These are phyloP conservation scores for Rhizopus stolonifer DNA, from an alignment of 371 early-diverging fungal genomes.

Conservation along the genomic window DNA sequence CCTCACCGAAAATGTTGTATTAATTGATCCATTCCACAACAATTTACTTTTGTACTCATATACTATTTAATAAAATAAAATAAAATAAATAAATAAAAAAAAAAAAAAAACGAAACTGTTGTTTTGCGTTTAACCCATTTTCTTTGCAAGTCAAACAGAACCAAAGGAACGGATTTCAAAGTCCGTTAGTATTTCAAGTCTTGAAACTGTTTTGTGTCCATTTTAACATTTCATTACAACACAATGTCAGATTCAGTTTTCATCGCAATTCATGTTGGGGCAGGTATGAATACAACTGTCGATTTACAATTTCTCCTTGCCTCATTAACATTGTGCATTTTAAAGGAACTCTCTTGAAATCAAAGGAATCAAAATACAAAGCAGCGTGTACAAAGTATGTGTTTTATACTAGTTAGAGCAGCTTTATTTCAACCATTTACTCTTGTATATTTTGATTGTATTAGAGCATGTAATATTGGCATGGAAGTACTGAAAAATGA, in stretches of 20 bases:
- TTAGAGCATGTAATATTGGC: constrained; percentile 36
- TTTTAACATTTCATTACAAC: no score
- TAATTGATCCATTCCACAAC: no score
- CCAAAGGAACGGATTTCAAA: no score
- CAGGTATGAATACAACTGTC: constrained; percentile 33
- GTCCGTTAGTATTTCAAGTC: no score
- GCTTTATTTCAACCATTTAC: neutral
- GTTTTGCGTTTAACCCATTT: no score
- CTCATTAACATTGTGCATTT: neutral
- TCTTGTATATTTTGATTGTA: neutral
- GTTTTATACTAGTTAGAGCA: neutral
- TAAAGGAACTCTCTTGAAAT: constrained; percentile 33
- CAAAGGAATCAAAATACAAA: constrained; percentile 46
- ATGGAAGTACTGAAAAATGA: constrained; percentile 26
- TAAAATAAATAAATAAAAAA: no score
- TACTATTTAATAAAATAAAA: no score
- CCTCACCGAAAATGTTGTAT: no score
- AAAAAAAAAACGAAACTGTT: no score
- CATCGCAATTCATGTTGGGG: constrained; percentile 64
- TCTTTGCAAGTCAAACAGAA: no score
- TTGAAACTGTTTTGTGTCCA: no score
- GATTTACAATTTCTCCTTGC: neutral
- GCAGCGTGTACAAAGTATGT: constrained; percentile 47
- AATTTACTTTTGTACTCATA: no score
- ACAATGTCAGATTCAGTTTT: constrained; percentile 33